Base-by-base conservation (phyloP, 164 flowering plant species). In the Brasenia schreberi region DNA sequence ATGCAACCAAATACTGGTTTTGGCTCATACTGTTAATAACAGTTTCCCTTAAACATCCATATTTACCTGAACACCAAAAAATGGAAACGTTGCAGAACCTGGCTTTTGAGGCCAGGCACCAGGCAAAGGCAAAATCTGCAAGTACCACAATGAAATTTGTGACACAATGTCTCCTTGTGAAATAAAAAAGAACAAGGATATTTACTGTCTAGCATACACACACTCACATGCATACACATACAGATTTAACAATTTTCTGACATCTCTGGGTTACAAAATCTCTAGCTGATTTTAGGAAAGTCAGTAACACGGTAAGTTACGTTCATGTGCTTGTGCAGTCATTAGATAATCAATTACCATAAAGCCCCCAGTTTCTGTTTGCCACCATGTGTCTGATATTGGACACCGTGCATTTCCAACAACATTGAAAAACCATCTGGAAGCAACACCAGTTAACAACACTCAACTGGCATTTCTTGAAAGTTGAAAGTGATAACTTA, bases 41-140 rank as follows among this genome's bases (percentile, higher is more conserved):
- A 45, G 1, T 45, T 45, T 45, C 53, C 5, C 7, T 45, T 3
- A 45, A 45, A 45, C 7, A 45, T 45, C 53, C 53, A 45, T 45
- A 2, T 45, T 66, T 71, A 81, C 89, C 87, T 82, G 84, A 33
- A 85, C 94, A 19, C 99, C 99, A 77, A 95, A 95, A 82, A 95
- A 95, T 42, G 99, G 99, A 69, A 89, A 88, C 65, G 99, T 92
- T 62, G 96, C 99, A 70, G 99, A 95, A 68, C 99, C 99, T 71
- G 99, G 99, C 75, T 95, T 91, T 81, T 84, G 99, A 2, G 96
- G 93, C 99, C 97, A 94, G 9, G 96, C 96, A 75, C 99, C 99
- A 6, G 97, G 97, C 68, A 95, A 66, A 65, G 99, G 99, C 73
- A 97, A 85, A 67, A 95, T 89, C 99, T 95, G 84, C 77, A 75